phyloP scores from a whole-genome alignment of 2,329 filamentous ascomycete genomes.

The Arthrobotrys sphaeroides region DNA sequence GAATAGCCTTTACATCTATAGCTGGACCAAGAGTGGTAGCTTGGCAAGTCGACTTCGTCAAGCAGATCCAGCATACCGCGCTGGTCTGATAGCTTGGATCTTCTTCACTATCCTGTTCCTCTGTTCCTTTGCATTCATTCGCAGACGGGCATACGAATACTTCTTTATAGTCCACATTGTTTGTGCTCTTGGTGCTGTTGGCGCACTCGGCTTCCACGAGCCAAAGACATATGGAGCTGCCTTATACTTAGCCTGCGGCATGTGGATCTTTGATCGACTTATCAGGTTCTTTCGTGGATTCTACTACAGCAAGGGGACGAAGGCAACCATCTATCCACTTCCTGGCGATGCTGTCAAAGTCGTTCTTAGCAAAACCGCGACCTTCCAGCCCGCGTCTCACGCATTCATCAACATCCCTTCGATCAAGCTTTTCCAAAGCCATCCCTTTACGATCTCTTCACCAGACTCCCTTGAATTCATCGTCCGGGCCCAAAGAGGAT shows the following conservation, averaged over 20 bases:
- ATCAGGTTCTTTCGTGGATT: slow-evolving; percentile 64
- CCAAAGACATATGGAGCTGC: slow-evolving; percentile 64
- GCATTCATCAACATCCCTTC: slow-evolving; percentile 72
- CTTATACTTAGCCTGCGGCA: slow-evolving; percentile 62
- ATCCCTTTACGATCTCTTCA: slow-evolving; percentile 71
- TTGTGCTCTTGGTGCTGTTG: slow-evolving; percentile 65
- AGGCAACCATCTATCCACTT: slow-evolving; percentile 67
- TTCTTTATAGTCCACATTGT: slow-evolving; percentile 68
- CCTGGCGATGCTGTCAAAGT: slow-evolving; percentile 68
- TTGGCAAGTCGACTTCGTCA: background rate
- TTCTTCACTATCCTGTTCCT: slow-evolving; percentile 63
- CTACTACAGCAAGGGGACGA: slow-evolving; percentile 65
- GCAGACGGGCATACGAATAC: slow-evolving; percentile 66
- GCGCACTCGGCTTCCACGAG: slow-evolving; percentile 67
- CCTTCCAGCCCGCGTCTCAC: slow-evolving; percentile 68
- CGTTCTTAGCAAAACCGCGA: slow-evolving; percentile 65
- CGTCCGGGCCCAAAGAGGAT: slow-evolving; percentile 69
- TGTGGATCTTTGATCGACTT: slow-evolving; percentile 67
- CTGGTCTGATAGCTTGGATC: slow-evolving; percentile 36
- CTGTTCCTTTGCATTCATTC: slow-evolving; percentile 62
- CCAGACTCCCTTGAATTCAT: slow-evolving; percentile 68
- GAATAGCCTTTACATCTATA: slow-evolving; percentile 31
- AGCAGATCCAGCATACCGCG: slow-evolving; percentile 21
- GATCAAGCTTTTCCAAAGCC: slow-evolving; percentile 69
- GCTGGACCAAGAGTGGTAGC: background rate